Evolutionary conservation across 73 alveolate species (phyloP).

Genomic region (Effrenium voratum): DNA sequence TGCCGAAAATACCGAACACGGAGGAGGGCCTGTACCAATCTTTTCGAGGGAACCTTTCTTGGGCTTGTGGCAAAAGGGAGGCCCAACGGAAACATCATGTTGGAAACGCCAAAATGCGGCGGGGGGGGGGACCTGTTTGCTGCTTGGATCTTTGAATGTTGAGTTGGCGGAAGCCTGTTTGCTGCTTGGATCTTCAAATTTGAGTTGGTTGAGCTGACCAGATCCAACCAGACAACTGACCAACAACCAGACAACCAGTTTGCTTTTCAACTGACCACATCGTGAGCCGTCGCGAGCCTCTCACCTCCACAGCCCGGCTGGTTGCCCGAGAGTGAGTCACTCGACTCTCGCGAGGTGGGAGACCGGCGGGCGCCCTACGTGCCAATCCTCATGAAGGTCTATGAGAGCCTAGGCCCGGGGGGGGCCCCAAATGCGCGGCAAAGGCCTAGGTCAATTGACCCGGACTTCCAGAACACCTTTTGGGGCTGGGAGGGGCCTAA

Average conservation of each 20-base stretch:
- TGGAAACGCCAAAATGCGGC: too few relatives aligned
- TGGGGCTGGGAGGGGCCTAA: not conserved
- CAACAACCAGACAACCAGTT: not conserved
- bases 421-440: not conserved
- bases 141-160: too few relatives aligned
- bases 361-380: constrained; percentile 25
- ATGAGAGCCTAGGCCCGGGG: constrained; percentile 48
- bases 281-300: not conserved
- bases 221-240: not conserved
- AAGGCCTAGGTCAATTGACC: not conserved
- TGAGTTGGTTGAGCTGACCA: not conserved
- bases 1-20: too few relatives aligned
- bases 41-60: too few relatives aligned
- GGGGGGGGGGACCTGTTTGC: too few relatives aligned
- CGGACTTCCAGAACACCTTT: not conserved
- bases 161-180: too few relatives aligned
- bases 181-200: not conserved
- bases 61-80: too few relatives aligned
- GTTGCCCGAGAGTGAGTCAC: not conserved
- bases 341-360: constrained; percentile 18
- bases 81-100: too few relatives aligned
- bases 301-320: not conserved
- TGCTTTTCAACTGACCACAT: not conserved
- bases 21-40: too few relatives aligned
- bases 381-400: constrained; percentile 71